Evolutionary conservation across 176 grass and related monocot genomes (phyloP).

Genomic region (Echinochloa phyllopogon): DNA sequence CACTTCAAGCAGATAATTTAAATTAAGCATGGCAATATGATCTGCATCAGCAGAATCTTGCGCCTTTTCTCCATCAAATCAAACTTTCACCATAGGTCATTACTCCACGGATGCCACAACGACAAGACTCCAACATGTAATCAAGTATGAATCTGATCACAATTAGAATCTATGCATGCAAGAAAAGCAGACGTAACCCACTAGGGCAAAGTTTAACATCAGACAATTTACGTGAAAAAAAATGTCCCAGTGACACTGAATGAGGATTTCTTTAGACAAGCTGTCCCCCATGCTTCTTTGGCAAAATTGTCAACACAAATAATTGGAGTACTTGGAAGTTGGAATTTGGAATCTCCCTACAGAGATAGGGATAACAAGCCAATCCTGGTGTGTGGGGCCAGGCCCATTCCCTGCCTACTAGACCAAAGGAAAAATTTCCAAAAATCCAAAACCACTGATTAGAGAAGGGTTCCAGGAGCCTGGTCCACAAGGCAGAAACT

Average conservation of each 20-base stretch:
- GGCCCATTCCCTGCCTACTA: slow-evolving; percentile 30
- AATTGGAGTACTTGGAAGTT: slow-evolving; percentile 50
- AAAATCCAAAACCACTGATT: slow-evolving; percentile 23
- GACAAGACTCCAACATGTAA: slow-evolving; percentile 43
- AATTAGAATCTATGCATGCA: slow-evolving; percentile 44
- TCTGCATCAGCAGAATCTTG: slow-evolving; percentile 32
- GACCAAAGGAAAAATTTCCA: slow-evolving; percentile 43
- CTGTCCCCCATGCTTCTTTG: slow-evolving; percentile 41
- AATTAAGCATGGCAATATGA: slow-evolving; percentile 46
- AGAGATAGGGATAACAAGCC: slow-evolving; percentile 37
- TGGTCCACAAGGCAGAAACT: slow-evolving; percentile 35
- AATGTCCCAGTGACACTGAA: slow-evolving; percentile 36
- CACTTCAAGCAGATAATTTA: slow-evolving; percentile 40
- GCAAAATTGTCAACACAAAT: slow-evolving; percentile 57
- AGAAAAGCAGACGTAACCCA: slow-evolving; percentile 15
- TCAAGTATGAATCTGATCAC: slow-evolving; percentile 7
- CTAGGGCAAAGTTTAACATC: slow-evolving; percentile 22
- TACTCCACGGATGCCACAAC: slow-evolving; percentile 13
- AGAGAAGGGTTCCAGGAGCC: slow-evolving; percentile 15
- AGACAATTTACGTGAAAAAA: slow-evolving; percentile 38
- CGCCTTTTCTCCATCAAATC: slow-evolving; percentile 44
- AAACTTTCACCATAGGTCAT: slow-evolving; percentile 33
- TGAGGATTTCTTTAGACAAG: slow-evolving; percentile 30
- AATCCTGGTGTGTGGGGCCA: slow-evolving; percentile 38
- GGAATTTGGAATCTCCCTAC: slow-evolving; percentile 42